These are phyloP conservation scores for Rhypophila decipiens DNA, from an alignment of 495 filamentous ascomycete genomes.

Conservation along the genomic window DNA sequence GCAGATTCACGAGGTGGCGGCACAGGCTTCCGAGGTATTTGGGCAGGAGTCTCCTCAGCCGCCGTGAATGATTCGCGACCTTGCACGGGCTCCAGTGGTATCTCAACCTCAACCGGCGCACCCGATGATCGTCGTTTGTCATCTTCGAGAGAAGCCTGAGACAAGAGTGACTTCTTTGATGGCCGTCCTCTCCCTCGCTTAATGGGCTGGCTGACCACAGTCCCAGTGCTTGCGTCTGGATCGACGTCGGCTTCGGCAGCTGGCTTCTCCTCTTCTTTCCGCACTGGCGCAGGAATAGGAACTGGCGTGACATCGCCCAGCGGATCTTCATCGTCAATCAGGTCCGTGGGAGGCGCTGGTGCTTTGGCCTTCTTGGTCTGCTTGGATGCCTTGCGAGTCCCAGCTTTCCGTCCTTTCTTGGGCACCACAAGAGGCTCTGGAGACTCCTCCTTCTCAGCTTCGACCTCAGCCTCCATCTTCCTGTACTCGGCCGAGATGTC, in stretches of 20 bases:
- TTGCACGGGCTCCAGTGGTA: constrained; percentile 3
- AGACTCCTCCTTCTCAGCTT: constrained; percentile 7
- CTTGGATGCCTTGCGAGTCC: constrained; percentile 36
- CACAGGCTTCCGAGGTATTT: constrained; percentile 13
- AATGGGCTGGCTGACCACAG: constrained; percentile 27
- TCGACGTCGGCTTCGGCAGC: constrained; percentile 30
- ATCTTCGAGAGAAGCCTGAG: constrained; percentile 8
- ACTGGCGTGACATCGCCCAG: constrained; percentile 11
- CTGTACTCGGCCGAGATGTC: constrained; percentile 40
- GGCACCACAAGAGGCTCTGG: constrained; percentile 25
- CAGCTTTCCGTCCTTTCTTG: constrained; percentile 42
- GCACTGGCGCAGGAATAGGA: constrained; percentile 10
- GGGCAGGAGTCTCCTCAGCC: constrained; percentile 3
- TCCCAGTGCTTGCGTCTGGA: constrained; percentile 37
- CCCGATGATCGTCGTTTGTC: constrained; percentile 8
- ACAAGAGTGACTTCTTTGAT: constrained; percentile 22
- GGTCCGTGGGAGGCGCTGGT: constrained; percentile 7
- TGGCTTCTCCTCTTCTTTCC: constrained; percentile 16
- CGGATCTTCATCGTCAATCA: constrained; percentile 14
- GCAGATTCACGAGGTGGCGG: too few relatives aligned
- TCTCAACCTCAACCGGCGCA: constrained; percentile 5
- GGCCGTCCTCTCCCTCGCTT: constrained; percentile 29
- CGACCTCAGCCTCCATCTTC: constrained; percentile 40
- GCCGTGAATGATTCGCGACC: constrained; percentile 9
- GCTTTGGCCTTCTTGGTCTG: constrained; percentile 41